phyloP scores from a whole-genome alignment of 805 yeast species.

The Yarrowia sp. region DNA sequence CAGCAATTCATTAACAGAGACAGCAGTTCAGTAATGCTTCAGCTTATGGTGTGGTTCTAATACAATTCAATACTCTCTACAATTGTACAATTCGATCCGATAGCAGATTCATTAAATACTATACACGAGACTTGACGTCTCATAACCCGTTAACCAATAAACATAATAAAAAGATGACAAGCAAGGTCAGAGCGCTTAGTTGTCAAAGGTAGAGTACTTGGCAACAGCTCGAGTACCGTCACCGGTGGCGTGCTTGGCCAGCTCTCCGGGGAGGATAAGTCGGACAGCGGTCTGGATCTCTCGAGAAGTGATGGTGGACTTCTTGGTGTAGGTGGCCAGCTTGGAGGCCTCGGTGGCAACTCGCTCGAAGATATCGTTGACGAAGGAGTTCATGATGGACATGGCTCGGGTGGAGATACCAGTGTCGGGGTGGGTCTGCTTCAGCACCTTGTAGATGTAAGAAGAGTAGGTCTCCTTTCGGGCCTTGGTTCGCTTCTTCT shows the following conservation, averaged over 20 bases:
- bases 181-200: constrained; percentile 23
- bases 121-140: constrained; percentile 34
- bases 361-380: constrained; percentile 97
- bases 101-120: constrained; percentile 38
- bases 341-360: constrained; percentile 97
- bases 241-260: constrained; percentile 97
- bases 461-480: constrained; percentile 99
- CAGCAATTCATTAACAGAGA: background rate
- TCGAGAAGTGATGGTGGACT: constrained; percentile 96
- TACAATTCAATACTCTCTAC: background rate
- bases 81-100: constrained; percentile 12
- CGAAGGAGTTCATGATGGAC: constrained; percentile 98
- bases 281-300: constrained; percentile 99
- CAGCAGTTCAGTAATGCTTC: background rate
- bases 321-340: constrained; percentile 98
- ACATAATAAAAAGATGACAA: constrained; percentile 33
- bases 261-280: constrained; percentile 97
- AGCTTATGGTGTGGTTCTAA: no score
- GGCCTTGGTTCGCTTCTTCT: constrained; percentile 91
- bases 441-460: constrained; percentile 96
- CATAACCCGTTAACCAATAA: constrained; percentile 39
- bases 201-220: constrained; percentile 76
- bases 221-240: constrained; percentile 99
- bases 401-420: constrained; percentile 99
- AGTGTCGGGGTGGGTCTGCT: constrained; percentile 99